These are phyloP conservation scores for Podospora appendiculata DNA, from an alignment of 495 filamentous ascomycete species.

Conservation along the genomic window DNA sequence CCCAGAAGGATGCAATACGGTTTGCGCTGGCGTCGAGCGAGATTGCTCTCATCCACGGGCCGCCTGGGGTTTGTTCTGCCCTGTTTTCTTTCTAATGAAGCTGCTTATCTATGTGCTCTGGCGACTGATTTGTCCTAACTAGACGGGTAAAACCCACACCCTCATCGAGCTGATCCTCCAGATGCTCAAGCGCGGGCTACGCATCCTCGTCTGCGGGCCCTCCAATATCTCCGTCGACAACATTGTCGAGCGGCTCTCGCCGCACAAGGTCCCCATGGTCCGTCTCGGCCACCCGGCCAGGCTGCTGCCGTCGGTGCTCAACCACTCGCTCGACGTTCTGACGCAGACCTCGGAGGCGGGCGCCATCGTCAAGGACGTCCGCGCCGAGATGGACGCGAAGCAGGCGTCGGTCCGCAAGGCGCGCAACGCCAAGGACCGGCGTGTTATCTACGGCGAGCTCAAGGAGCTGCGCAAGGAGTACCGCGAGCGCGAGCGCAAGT, in stretches of 20 bases:
- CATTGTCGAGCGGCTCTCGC: conserved; percentile 87
- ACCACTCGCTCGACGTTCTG: conserved; percentile 87
- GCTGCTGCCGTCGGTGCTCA: conserved; percentile 78
- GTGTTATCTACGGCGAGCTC: conserved; percentile 76
- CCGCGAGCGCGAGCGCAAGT: conserved; percentile 72
- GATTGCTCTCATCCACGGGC: conserved; percentile 90
- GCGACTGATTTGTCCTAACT: neutral
- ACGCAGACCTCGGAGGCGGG: conserved; percentile 86
- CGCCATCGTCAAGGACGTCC: conserved; percentile 82
- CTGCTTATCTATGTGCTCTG: too few relatives aligned
- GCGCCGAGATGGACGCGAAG: conserved; percentile 88
- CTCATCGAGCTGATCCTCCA: conserved; percentile 92
- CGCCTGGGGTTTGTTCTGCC: conserved; percentile 60
- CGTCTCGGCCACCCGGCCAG: conserved; percentile 90
- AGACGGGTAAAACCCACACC: conserved; percentile 95
- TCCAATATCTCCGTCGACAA: conserved; percentile 98
- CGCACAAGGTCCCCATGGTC: conserved; percentile 76
- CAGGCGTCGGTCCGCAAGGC: conserved; percentile 85
- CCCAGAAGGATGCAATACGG: conserved; percentile 81
- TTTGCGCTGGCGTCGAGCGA: conserved; percentile 81
- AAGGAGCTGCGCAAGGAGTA: conserved; percentile 84
- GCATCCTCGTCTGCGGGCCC: conserved; percentile 87
- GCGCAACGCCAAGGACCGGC: conserved; percentile 67
- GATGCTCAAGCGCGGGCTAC: conserved; percentile 58
- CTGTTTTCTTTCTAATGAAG: neutral